Evolutionary conservation across 106 monocot genomes (phyloP), one percentile per base, ranked within the genome.

Genomic region (Phalaenopsis aphrodite): DNA sequence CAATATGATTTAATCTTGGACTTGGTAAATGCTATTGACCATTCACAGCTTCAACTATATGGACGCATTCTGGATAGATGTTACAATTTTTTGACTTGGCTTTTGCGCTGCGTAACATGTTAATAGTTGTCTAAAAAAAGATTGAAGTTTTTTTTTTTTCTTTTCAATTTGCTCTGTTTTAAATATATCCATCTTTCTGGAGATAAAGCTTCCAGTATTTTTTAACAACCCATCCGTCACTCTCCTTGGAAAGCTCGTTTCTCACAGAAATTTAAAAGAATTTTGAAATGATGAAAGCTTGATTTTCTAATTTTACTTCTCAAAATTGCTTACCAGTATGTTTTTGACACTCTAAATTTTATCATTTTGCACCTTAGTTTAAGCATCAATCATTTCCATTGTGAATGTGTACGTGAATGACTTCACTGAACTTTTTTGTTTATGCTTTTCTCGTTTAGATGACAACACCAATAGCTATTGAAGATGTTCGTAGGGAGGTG

Each of bases 401-500:
- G 66, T 66, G 66, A 66, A 66, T 66, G 66, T 8, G 56, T 56
- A 12, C 8, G 2, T 56, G 66, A 66, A 30, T 21, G 56, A 41
- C 16, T 19, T 38, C 8, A 30, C 52, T 80, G 38, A 49, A 45
- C 16, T 42, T 52, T 48, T 10, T 39, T 38, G 9, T 55, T 7
- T 41, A 55, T 49, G 1, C 38, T 19, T 56, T 64, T 78, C 64
- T 73, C 78, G 79, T 43, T 42, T 77, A 93, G 93, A 93, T 93
- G 93, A 88, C 88, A 80, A 90, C 93, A 79, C 78, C 93, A 81
- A 93, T 93, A 88, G 79, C 93, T 73, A 90, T 93, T 86, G 93
- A 93, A 88, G 93, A 93, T 88, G 93, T 90, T 78, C 84, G 93
- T 67, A 84, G 93, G 82, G 93, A 93, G 74, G 93, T 93, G 85